Percentiles rank a stretch among this genome's conserved stretches.
Evolutionary conservation across 2,329 filamentous ascomycete genomes (phyloP).

Genomic region (Xylaria sp.): DNA sequence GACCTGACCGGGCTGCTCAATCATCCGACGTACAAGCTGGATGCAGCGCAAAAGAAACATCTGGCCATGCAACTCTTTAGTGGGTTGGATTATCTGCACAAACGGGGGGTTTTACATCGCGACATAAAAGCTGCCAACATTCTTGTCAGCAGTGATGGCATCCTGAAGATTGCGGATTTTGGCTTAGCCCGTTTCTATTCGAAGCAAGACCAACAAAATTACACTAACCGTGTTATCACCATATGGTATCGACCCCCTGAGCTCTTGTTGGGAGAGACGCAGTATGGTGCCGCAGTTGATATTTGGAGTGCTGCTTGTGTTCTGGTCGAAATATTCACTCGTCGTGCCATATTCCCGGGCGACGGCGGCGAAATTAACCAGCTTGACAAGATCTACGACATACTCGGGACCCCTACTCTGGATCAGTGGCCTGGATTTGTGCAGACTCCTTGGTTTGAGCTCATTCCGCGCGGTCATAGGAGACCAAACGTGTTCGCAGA

Average conservation of each 20-base stretch:
- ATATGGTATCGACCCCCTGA: slow-evolving; percentile 97
- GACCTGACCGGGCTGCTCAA: slow-evolving; percentile 93
- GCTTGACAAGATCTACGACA: slow-evolving; percentile 90
- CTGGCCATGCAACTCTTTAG: slow-evolving; percentile 90
- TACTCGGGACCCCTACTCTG: slow-evolving; percentile 81
- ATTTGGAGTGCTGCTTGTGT: slow-evolving; percentile 98
- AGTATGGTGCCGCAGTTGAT: slow-evolving; percentile 84
- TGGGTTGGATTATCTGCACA: slow-evolving; percentile 88
- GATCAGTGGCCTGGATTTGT: slow-evolving; percentile 81
- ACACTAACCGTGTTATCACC: slow-evolving; percentile 97
- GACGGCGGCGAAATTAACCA: slow-evolving; percentile 95
- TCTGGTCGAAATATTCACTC: slow-evolving; percentile 91
- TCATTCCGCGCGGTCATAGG: slow-evolving; percentile 72
- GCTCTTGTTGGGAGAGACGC: slow-evolving; percentile 82
- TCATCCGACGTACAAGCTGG: slow-evolving; percentile 84
- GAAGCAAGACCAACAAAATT: slow-evolving; percentile 85
- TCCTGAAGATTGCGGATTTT: slow-evolving; percentile 92
- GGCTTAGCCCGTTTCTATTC: slow-evolving; percentile 94
- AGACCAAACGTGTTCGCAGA: slow-evolving; percentile 73
- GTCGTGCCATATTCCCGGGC: slow-evolving; percentile 88
- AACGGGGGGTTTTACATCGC: slow-evolving; percentile 86
- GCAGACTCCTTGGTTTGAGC: slow-evolving; percentile 97
- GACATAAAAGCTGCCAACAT: slow-evolving; percentile 99
- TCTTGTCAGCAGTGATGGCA: slow-evolving; percentile 80
- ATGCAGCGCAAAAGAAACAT: slow-evolving; percentile 84